Evolutionary conservation across 768 basidiomycete genomes (phyloP), one percentile per base, ranked within the genome.

Genomic region (Phaffia australis): DNA sequence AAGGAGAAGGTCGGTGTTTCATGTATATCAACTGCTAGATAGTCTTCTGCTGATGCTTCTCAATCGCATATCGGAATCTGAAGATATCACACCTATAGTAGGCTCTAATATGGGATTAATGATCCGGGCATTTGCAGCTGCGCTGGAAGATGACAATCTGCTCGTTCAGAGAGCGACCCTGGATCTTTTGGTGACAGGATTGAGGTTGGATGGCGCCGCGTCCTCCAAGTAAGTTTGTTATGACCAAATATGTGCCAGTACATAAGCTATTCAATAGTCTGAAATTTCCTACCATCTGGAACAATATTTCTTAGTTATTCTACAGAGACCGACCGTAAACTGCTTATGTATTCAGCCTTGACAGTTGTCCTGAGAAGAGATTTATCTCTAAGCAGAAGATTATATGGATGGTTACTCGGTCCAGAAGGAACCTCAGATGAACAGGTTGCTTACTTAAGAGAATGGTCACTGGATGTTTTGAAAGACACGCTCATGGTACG

Each of bases 391-490:
- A 97, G 92, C 76, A 84, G 94, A 60, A 83, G 95, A 47, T 78
- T 99, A 50, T 97, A 93, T 76, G 84, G 86, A 0, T 99, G 95
- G 95, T 77, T 99, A 0, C 78, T 97, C 25, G 93, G 95, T 0
- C 76, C 88, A 0, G 86, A 85, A 51, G 91, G 94, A 69, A 82
- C 83, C 69, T 81, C 82, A 63, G 84, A 88, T n/a, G 77, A 78
- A 46, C 94, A 95, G 73, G 78, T 87, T 29, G 79, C 75, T 11
- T 88, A 89, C 75, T 79, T 94, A 71, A 82, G 79, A 63, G 74
- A 81, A 35, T 78, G 94, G 74, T 83, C 84, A 1, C 78, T 97
- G n/a, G 83, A 84, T 0, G 79, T 92, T 4, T 78, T 98, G 18
- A 79, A 79, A 42, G 76, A 79, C 3, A 88, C 90, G 0, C 76